Conservation (phyloP, 768 basidiomycete genomes). For the Amanita pseudoporphyria region DNA sequence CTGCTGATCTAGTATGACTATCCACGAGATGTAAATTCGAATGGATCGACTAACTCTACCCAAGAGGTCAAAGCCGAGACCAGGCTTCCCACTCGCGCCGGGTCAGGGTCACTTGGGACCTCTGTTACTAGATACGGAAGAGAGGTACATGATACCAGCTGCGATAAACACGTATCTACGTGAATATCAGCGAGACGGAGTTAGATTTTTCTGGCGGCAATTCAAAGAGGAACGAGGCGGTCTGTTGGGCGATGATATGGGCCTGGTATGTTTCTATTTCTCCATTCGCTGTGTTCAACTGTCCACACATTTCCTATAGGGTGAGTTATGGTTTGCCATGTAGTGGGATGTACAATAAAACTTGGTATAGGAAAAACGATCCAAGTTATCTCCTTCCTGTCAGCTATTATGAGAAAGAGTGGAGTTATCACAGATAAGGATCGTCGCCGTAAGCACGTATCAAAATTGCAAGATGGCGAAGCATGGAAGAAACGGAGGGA, state of each 20-base stretch:
- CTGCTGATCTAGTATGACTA: slow-evolving; percentile 16
- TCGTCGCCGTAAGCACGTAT: slow-evolving; percentile 60
- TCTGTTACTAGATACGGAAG: slow-evolving; percentile 38
- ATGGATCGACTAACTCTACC: background rate
- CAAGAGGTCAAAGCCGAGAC: slow-evolving; percentile 37
- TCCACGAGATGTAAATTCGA: background rate
- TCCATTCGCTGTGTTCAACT: slow-evolving; percentile 1
- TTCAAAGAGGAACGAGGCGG: slow-evolving; percentile 66
- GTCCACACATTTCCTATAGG: slow-evolving; percentile 11
- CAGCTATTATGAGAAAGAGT: slow-evolving; percentile 83
- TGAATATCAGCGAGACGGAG: slow-evolving; percentile 84
- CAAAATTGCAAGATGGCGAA: slow-evolving; percentile 47
- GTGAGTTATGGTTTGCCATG: slow-evolving; percentile 9
- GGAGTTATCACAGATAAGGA: slow-evolving; percentile 56
- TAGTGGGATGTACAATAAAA: background rate
- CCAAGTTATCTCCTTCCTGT: slow-evolving; percentile 82
- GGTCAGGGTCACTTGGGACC: slow-evolving; percentile 35
- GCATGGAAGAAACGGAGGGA: slow-evolving; percentile 42
- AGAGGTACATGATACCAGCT: slow-evolving; percentile 45
- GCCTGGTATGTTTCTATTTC: slow-evolving; percentile 35
- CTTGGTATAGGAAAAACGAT: slow-evolving; percentile 74
- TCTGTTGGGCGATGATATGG: slow-evolving; percentile 95
- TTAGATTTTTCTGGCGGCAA: slow-evolving; percentile 68
- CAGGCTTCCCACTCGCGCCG: slow-evolving; percentile 40
- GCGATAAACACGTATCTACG: slow-evolving; percentile 82